Evolutionary conservation across 2,329 filamentous ascomycete genomes (phyloP), one percentile per base, ranked within the genome.

Genomic region (Ophiostoma australiae): DNA sequence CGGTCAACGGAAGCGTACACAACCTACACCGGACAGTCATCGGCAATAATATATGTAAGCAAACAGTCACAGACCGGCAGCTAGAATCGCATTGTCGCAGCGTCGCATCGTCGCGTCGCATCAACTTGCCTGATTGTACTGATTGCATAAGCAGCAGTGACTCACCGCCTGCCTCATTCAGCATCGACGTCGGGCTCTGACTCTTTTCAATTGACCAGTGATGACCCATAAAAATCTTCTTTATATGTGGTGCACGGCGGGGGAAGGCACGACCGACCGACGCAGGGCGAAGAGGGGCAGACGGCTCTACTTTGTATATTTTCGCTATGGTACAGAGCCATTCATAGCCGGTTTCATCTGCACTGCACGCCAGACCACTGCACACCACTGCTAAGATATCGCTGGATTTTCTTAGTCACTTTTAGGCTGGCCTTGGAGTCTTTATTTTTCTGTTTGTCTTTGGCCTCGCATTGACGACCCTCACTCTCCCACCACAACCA

Each of bases 211-310:
- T 39, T 66, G 20, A 66, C 20, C 20, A 58, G 20, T 58, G 52
- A 27, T 5, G 63, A 39, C 63, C 63, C 63, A 66, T 39, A 39
- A 66, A 66, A 37, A 35, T 17, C 23, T 39, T 66, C 20, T 66
- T 8, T n/a, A 17, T 63, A 35, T 35, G 27, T 39, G 39, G 8
- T 31, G 17, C 48, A 66, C 68, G 61, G 70, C 69, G 66, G 70
- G 65, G 69, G 63, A 70, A 73, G 72, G 71, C 71, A 66, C 69
- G 31, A 66, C 55, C 69, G 31, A 66, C 55, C 48, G 8, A n/a
- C 61, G 33, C 39, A 67, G 17, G 27, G 35, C 15, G 61, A 69
- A 68, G 73, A 72, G 71, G 70, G 73, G 71, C 67, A 72, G 44
- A 31, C 27, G 27, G 27, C 27, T 31, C 65, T 68, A 66, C 10